phyloP scores from a whole-genome alignment of 2,329 filamentous ascomycete species.

The Daldinia eschscholtzii region DNA sequence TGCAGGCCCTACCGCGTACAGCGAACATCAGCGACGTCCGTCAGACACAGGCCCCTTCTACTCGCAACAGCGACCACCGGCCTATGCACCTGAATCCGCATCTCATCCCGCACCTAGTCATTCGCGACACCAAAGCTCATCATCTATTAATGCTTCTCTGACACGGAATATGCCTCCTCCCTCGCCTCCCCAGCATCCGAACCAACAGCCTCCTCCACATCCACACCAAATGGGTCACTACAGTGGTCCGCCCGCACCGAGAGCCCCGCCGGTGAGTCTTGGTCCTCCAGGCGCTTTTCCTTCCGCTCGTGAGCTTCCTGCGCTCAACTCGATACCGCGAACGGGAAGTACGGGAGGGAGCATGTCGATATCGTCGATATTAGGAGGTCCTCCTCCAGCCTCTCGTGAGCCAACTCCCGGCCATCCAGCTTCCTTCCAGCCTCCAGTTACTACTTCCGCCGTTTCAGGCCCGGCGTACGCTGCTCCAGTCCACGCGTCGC shows the following conservation, averaged over 20 bases:
- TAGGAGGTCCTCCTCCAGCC: conserved; percentile 63
- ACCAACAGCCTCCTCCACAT: conserved; percentile 41
- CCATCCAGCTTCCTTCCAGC: conserved; percentile 58
- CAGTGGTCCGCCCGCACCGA: conserved; percentile 47
- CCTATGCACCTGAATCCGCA: conserved; percentile 49
- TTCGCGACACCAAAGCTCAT: conserved; percentile 52
- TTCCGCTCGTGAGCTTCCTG: conserved; percentile 51
- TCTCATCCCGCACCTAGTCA: conserved; percentile 50
- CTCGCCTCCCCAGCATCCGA: conserved; percentile 47
- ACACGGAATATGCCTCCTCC: conserved; percentile 52
- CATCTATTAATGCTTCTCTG: conserved; percentile 49
- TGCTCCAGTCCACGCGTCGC: conserved; percentile 66
- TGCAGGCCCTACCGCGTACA: conserved; percentile 48
- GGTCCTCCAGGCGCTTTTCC: conserved; percentile 51
- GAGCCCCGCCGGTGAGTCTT: conserved; percentile 50
- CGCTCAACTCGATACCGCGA: conserved; percentile 58
- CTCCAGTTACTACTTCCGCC: conserved; percentile 57
- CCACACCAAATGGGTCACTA: conserved; percentile 51
- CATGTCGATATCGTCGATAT: conserved; percentile 73
- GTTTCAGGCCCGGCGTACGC: conserved; percentile 62
- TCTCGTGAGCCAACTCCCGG: conserved; percentile 59
- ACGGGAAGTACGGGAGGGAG: conserved; percentile 63
- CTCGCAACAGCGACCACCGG: conserved; percentile 47
- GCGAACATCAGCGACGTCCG: conserved; percentile 50
- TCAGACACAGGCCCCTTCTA: conserved; percentile 52